Evolutionary conservation across 2,329 filamentous ascomycete genomes (phyloP).

Genomic region (Neocucurbitaria cava): DNA sequence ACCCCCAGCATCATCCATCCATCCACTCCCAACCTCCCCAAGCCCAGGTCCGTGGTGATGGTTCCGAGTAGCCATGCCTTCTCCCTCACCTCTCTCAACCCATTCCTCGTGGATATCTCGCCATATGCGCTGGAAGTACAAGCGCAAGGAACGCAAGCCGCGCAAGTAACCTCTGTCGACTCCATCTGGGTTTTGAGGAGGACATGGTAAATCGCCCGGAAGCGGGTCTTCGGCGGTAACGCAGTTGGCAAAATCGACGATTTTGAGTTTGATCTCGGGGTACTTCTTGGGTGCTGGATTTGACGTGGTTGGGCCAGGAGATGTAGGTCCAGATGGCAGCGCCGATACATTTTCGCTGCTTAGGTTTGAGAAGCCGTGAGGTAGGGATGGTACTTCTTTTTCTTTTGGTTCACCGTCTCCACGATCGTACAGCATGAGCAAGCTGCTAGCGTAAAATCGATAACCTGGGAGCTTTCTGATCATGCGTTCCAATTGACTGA

Average conservation of each 20-base stretch:
- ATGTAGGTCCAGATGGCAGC: constrained; percentile 34
- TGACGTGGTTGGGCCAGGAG: constrained; percentile 20
- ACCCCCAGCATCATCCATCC: constrained; percentile 43
- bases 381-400: constrained; percentile 20
- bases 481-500: constrained; percentile 82
- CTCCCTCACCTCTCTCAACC: constrained; percentile 53
- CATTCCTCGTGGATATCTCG: constrained; percentile 68
- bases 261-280: constrained; percentile 83
- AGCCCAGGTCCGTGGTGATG: constrained; percentile 42
- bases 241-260: constrained; percentile 98
- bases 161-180: constrained; percentile 90
- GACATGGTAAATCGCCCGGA: constrained; percentile 69
- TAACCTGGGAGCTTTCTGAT: constrained; percentile 82
- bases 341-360: constrained; percentile 29
- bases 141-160: constrained; percentile 77
- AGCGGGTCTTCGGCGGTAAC: constrained; percentile 81
- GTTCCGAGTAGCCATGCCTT: constrained; percentile 45
- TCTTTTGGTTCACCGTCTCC: constrained; percentile 63
- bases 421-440: constrained; percentile 97
- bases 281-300: constrained; percentile 31
- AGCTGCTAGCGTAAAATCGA: constrained; percentile 91
- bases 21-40: constrained; percentile 39
- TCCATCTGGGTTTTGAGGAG: constrained; percentile 78
- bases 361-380: constrained; percentile 19
- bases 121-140: constrained; percentile 89